These are phyloP conservation scores for Maudiozyma bulderi DNA, from an alignment of 805 yeast species.

Conservation along the genomic window DNA sequence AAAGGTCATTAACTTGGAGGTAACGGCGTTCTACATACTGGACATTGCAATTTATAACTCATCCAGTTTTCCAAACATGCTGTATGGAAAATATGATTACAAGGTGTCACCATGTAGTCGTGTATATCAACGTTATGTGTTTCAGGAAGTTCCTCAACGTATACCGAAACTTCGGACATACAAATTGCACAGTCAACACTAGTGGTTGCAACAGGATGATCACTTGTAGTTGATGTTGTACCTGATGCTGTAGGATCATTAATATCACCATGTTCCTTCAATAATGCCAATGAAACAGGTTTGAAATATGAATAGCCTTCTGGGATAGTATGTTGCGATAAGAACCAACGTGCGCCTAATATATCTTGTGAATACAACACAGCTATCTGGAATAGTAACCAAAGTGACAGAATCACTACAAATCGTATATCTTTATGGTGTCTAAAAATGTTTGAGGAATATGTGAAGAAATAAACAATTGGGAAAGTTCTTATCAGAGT, in stretches of 20 bases:
- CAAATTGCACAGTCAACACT: slow-evolving; percentile 80
- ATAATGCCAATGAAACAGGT: slow-evolving; percentile 18
- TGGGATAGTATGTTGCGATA: slow-evolving; percentile 68
- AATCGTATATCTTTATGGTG: slow-evolving; percentile 55
- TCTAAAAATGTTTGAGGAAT: slow-evolving; percentile 50
- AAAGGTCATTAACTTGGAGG: slow-evolving; percentile 47
- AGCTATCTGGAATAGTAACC: slow-evolving; percentile 53
- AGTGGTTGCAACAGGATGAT: slow-evolving; percentile 6
- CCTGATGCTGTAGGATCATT: not conserved
- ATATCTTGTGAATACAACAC: slow-evolving; percentile 53
- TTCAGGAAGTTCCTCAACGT: slow-evolving; percentile 24
- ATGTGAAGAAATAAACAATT: slow-evolving; percentile 47
- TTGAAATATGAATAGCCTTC: slow-evolving; percentile 73
- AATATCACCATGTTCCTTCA: slow-evolving; percentile 24
- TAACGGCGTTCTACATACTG: slow-evolving; percentile 76
- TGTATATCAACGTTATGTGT: slow-evolving; percentile 33
- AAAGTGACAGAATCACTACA: slow-evolving; percentile 37
- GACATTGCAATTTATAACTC: slow-evolving; percentile 87
- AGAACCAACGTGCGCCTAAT: slow-evolving; percentile 75
- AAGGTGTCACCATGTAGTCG: slow-evolving; percentile 78
- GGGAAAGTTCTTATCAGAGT: slow-evolving; percentile 58
- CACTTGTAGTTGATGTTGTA: not conserved
- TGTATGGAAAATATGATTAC: slow-evolving; percentile 82
- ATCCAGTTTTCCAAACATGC: slow-evolving; percentile 90
- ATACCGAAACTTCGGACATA: slow-evolving; percentile 55